Percentiles rank a stretch among this genome's conserved stretches.
Conservation (phyloP, 257 asterid genomes). For the Linderniella brevidens region DNA sequence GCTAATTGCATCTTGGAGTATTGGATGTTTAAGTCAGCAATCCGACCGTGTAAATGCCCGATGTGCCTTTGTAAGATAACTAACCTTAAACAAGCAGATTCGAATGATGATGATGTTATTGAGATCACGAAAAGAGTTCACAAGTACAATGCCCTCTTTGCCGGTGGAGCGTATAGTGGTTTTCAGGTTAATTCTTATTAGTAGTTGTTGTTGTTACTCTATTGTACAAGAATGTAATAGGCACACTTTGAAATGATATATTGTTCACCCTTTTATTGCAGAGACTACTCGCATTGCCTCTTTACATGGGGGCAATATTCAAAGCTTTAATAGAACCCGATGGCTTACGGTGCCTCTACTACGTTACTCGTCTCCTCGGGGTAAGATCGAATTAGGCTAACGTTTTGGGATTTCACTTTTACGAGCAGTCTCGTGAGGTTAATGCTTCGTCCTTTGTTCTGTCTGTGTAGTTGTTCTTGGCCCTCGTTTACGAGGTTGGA, state of each 20-base stretch:
- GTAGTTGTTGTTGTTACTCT: too few species aligned
- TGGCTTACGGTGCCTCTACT: conserved; percentile 38
- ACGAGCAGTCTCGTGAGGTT: background rate
- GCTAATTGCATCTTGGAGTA: conserved; percentile 45
- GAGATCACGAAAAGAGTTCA: conserved; percentile 23
- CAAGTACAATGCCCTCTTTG: conserved; percentile 34
- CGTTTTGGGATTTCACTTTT: background rate
- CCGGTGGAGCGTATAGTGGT: conserved; percentile 23
- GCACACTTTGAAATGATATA: too few species aligned
- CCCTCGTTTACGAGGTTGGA: conserved; percentile 18
- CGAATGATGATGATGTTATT: conserved; percentile 18
- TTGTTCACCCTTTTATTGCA: conserved; percentile 13
- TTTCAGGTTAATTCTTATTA: conserved; percentile 24
- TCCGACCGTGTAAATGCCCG: conserved; percentile 51
- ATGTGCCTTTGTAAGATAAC: conserved; percentile 31
- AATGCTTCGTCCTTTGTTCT: background rate
- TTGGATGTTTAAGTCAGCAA: conserved; percentile 36
- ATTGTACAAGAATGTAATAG: too few species aligned
- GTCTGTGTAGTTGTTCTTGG: conserved; percentile 31
- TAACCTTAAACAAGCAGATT: conserved; percentile 26
- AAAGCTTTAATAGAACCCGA: conserved; percentile 27
- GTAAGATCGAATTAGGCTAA: conserved; percentile 37
- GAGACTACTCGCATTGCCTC: conserved; percentile 32
- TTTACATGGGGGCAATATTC: conserved; percentile 20
- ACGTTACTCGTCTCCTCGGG: conserved; percentile 36